These are phyloP conservation scores for Microthyrium microscopicum DNA, from an alignment of 2,329 filamentous ascomycete species.

Conservation along the genomic window DNA sequence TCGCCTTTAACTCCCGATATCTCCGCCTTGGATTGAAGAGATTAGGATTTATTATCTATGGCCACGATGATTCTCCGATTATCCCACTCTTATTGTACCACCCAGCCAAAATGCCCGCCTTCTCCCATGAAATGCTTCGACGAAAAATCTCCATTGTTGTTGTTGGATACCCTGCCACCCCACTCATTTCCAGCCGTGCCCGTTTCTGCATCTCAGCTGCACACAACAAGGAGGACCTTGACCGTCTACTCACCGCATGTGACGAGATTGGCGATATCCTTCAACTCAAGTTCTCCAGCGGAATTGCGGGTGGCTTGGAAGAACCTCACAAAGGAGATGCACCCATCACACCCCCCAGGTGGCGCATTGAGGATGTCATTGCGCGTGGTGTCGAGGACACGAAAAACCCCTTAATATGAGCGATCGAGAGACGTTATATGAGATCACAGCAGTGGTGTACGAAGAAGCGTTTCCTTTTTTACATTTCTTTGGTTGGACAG, in stretches of 20 bases:
- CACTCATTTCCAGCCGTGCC: conserved; percentile 82
- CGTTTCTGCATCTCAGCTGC: conserved; percentile 92
- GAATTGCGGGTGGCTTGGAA: conserved; percentile 74
- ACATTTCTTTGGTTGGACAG: too few species aligned
- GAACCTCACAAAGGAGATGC: conserved; percentile 26
- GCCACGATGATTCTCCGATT: conserved; percentile 94
- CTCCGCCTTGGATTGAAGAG: conserved; percentile 95
- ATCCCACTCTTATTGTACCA: conserved; percentile 91
- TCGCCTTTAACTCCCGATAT: conserved; percentile 96
- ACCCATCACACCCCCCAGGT: conserved; percentile 49
- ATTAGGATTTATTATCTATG: conserved; percentile 90
- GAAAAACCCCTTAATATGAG: conserved; percentile 41
- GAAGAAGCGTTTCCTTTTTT: too few species aligned
- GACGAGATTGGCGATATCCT: conserved; percentile 84
- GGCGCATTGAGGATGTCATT: conserved; percentile 61
- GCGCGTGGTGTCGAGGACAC: conserved; percentile 57
- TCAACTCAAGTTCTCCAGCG: conserved; percentile 94
- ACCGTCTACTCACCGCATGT: conserved; percentile 73
- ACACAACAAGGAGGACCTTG: conserved; percentile 96
- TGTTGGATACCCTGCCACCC: conserved; percentile 91
- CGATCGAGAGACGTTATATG: neutral
- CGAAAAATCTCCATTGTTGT: conserved; percentile 96
- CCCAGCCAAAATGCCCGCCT: conserved; percentile 96
- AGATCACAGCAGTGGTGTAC: too few species aligned
- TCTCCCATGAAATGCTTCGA: conserved; percentile 95